Conservation (phyloP, 495 filamentous ascomycete species). For the Xylaria grammica region DNA sequence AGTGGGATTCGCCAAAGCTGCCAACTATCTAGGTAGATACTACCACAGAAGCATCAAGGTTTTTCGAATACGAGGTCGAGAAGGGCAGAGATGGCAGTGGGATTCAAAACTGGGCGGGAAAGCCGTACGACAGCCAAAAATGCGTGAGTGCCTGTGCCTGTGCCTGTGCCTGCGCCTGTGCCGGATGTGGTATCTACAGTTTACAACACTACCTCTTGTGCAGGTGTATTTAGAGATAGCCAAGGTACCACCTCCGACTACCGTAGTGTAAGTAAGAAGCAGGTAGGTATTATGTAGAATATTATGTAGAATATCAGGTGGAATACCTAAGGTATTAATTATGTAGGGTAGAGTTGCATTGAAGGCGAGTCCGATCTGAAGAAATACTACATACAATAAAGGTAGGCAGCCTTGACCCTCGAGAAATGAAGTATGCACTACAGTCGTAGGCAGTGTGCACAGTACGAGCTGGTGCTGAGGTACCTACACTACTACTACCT, state of each 20-base stretch:
- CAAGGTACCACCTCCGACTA: too few species aligned
- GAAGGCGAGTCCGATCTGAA: not conserved
- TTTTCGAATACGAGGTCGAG: constrained; percentile 14
- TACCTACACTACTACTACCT: not conserved
- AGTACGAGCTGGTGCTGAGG: too few species aligned
- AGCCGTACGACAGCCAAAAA: not conserved
- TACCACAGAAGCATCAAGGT: not conserved
- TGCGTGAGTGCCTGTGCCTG: not conserved
- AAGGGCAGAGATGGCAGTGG: not conserved
- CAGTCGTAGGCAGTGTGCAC: too few species aligned
- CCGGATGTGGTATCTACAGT: too few species aligned
- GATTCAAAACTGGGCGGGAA: not conserved
- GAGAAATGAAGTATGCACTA: too few species aligned
- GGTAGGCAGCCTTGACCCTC: not conserved
- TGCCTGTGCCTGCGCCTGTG: too few species aligned
- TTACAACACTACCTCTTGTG: too few species aligned
- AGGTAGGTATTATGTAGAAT: too few species aligned
- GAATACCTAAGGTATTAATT: too few species aligned
- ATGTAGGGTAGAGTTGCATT: constrained; percentile 5
- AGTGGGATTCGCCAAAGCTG: not conserved
- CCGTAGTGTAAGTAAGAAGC: not conserved
- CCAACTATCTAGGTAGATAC: too few species aligned
- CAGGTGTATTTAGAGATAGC: too few species aligned
- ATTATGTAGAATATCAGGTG: too few species aligned
- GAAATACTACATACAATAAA: not conserved